These are phyloP conservation scores for Arxiozyma heterogenica DNA, from an alignment of 1,139 yeast genomes.

Conservation along the genomic window DNA sequence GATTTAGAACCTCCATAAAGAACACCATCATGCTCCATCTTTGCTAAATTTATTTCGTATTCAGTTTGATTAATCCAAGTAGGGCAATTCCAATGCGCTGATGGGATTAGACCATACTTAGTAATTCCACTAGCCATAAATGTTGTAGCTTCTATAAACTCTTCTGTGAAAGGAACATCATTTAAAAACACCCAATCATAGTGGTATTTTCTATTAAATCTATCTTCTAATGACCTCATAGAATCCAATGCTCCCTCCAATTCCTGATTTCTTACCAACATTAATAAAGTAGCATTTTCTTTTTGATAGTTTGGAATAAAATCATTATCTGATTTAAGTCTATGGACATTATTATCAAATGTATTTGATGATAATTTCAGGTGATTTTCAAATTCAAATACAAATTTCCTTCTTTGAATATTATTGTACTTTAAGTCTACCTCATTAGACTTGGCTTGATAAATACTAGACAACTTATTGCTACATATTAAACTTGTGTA, in stretches of 20 bases:
- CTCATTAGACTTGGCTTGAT: background rate
- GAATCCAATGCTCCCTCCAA: slow-evolving; percentile 53
- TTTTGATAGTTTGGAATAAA: slow-evolving; percentile 12
- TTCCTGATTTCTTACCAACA: slow-evolving; percentile 66
- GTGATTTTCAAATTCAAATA: slow-evolving; percentile 2
- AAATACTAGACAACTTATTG: background rate
- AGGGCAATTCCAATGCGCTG: slow-evolving; percentile 65
- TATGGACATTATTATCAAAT: slow-evolving; percentile 29
- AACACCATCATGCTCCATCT: slow-evolving; percentile 51
- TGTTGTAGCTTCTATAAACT: slow-evolving; percentile 56
- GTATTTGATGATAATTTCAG: slow-evolving; percentile 14
- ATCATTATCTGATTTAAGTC: slow-evolving; percentile 16
- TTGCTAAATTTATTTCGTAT: slow-evolving; percentile 42
- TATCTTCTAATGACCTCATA: slow-evolving; percentile 58
- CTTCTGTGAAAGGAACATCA: slow-evolving; percentile 65
- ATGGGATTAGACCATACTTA: slow-evolving; percentile 61
- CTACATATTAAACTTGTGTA: background rate
- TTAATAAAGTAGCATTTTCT: slow-evolving; percentile 57
- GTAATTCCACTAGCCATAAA: slow-evolving; percentile 69
- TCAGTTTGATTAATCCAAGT: slow-evolving; percentile 34
- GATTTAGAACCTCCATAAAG: slow-evolving; percentile 71
- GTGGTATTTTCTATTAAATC: slow-evolving; percentile 55
- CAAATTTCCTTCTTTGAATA: slow-evolving; percentile 1
- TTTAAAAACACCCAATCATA: slow-evolving; percentile 88
- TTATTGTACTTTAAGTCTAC: background rate